A percentile compares a stretch with the other conserved stretches of the same genome.
Evolutionary conservation across 1,284 basidiomycete genomes (phyloP).

Genomic region (Malassezia globosa): DNA sequence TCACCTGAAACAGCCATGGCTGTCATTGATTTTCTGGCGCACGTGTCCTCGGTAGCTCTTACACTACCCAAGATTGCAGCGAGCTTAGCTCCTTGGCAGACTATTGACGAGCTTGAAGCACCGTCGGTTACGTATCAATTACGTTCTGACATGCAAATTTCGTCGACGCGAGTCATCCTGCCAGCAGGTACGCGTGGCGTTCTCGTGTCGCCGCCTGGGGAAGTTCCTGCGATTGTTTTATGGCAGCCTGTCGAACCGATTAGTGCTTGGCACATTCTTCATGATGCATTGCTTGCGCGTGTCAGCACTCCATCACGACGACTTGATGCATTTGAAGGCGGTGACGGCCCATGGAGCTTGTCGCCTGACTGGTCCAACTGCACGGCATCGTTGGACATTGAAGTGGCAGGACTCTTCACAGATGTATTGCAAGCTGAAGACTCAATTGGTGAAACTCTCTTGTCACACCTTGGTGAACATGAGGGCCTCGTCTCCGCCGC

Average conservation of each 20-base stretch:
- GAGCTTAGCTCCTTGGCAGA: conserved; percentile 60
- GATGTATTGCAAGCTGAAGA: conserved; percentile 60
- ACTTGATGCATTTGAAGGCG: not conserved
- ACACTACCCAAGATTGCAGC: conserved; percentile 53
- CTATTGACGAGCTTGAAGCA: conserved; percentile 54
- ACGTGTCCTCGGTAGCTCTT: conserved; percentile 64
- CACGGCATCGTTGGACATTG: conserved; percentile 53
- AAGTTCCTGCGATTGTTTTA: conserved; percentile 58
- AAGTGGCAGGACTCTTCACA: conserved; percentile 65
- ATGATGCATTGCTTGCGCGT: conserved; percentile 57
- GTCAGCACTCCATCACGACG: conserved; percentile 48
- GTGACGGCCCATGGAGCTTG: conserved; percentile 17
- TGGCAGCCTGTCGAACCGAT: conserved; percentile 65
- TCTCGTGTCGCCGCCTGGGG: conserved; percentile 58
- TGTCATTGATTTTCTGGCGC: conserved; percentile 63
- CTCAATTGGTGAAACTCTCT: conserved; percentile 55
- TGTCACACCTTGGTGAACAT: conserved; percentile 56
- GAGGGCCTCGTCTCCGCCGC: conserved; percentile 59
- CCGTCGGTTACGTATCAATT: conserved; percentile 59
- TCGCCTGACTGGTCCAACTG: conserved; percentile 19
- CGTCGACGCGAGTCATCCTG: conserved; percentile 59
- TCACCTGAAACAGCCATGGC: conserved; percentile 52
- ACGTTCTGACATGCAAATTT: conserved; percentile 58
- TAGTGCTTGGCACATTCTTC: conserved; percentile 63
- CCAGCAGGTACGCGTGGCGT: conserved; percentile 59